phyloP scores from a whole-genome alignment of 179 eudicot species.

The Corrigiola litoralis region DNA sequence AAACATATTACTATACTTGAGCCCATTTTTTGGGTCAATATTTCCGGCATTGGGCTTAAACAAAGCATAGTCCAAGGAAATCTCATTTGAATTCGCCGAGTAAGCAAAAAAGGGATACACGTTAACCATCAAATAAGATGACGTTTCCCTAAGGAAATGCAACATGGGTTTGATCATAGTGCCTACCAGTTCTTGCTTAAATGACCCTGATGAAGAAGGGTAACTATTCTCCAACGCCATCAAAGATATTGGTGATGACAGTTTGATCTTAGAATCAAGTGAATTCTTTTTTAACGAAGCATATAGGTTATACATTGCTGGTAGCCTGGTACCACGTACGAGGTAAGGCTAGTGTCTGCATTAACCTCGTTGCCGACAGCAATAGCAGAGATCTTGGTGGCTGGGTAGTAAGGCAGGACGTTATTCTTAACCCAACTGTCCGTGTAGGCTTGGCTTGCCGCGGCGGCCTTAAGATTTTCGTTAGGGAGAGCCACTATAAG shows the following conservation, averaged over 20 bases:
- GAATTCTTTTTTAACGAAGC: no score
- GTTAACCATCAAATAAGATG: slow-evolving; percentile 79
- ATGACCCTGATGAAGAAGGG: slow-evolving; percentile 73
- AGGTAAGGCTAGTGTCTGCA: slow-evolving; percentile 41
- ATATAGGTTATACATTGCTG: slow-evolving; percentile 47
- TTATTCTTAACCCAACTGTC: slow-evolving; percentile 61
- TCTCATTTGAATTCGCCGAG: slow-evolving; percentile 46
- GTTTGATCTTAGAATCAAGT: slow-evolving; percentile 49
- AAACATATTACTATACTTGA: slow-evolving; percentile 82
- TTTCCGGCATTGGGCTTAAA: slow-evolving; percentile 60
- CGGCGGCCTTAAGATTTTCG: slow-evolving; percentile 33
- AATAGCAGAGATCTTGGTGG: slow-evolving; percentile 67
- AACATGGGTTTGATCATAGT: slow-evolving; percentile 51
- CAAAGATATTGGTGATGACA: slow-evolving; percentile 63
- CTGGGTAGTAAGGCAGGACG: slow-evolving; percentile 60
- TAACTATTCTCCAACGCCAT: slow-evolving; percentile 56
- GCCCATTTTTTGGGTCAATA: slow-evolving; percentile 57
- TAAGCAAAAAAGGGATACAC: slow-evolving; percentile 94
- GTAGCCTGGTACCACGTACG: slow-evolving; percentile 56
- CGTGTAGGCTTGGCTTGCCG: slow-evolving; percentile 53
- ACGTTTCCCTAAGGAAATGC: slow-evolving; percentile 45
- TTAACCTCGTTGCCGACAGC: slow-evolving; percentile 87
- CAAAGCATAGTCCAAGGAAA: slow-evolving; percentile 59
- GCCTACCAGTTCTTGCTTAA: slow-evolving; percentile 38
- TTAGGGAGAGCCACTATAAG: slow-evolving; percentile 74